Conservation (phyloP, 768 basidiomycete species). For the Russula sp. region DNA sequence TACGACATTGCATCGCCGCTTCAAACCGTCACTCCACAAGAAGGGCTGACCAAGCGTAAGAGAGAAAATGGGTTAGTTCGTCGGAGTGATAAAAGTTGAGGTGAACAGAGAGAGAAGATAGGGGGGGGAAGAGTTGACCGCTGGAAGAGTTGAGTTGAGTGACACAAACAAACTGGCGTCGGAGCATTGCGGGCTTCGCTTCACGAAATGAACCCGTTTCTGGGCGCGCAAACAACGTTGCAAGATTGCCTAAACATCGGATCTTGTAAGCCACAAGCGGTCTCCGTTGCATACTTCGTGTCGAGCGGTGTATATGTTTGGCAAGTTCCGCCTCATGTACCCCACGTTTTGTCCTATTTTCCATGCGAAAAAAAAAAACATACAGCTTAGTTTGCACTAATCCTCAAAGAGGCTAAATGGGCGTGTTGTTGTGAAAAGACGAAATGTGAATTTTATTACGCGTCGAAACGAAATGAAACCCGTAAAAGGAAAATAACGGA, state of each 20-base stretch:
- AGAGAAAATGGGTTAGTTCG: not conserved
- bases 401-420: not conserved
- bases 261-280: slow-evolving; percentile 5
- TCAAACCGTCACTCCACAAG: not conserved
- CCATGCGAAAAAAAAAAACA: not conserved
- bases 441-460: not conserved
- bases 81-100: slow-evolving; percentile 11
- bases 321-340: slow-evolving; percentile 14
- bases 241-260: slow-evolving; percentile 1
- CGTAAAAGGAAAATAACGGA: not conserved
- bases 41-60: not conserved
- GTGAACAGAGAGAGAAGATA: slow-evolving; percentile 6
- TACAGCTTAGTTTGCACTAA: not conserved
- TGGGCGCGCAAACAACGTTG: not conserved
- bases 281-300: not conserved
- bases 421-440: not conserved
- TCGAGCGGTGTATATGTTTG: not conserved
- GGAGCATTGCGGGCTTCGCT: not conserved
- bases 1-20: slow-evolving; percentile 21
- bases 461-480: not conserved
- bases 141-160: not conserved
- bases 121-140: slow-evolving; percentile 10
- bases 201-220: slow-evolving; percentile 1
- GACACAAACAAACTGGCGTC: not conserved
- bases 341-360: slow-evolving; percentile 6